These are phyloP conservation scores for Rhizomucor miehei DNA, from an alignment of 371 early-diverging fungal genomes.

Conservation along the genomic window DNA sequence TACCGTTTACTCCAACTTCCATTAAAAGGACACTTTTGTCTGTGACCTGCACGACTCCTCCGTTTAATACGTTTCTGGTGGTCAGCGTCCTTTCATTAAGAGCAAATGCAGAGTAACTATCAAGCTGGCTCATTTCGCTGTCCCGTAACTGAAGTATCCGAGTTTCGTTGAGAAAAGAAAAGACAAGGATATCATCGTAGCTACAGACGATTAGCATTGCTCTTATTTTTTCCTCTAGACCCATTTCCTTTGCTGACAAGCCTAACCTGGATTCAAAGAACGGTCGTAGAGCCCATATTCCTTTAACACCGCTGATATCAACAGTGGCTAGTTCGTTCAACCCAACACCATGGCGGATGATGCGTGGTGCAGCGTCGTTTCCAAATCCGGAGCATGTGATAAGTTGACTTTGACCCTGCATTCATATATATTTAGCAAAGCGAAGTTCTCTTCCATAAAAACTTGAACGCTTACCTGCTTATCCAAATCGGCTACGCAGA, in stretches of 20 bases:
- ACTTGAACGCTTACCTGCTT: slow-evolving; percentile 48
- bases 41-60: slow-evolving; percentile 40
- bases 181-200: slow-evolving; percentile 47
- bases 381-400: slow-evolving; percentile 86
- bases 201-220: slow-evolving; percentile 17
- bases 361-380: slow-evolving; percentile 74
- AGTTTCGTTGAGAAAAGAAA: slow-evolving; percentile 59
- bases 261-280: slow-evolving; percentile 22
- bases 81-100: slow-evolving; percentile 36
- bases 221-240: too few species aligned
- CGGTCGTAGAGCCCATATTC: slow-evolving; percentile 71
- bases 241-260: too few species aligned
- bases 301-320: slow-evolving; percentile 68
- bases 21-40: slow-evolving; percentile 37
- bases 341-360: slow-evolving; percentile 91
- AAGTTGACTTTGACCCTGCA: slow-evolving; percentile 65
- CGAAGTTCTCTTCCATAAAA: background rate
- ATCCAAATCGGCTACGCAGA: slow-evolving; percentile 80
- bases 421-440: too few species aligned
- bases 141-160: slow-evolving; percentile 29
- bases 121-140: slow-evolving; percentile 29
- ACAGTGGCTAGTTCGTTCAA: slow-evolving; percentile 68
- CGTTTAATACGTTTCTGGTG: slow-evolving; percentile 28
- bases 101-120: slow-evolving; percentile 29
- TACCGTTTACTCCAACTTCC: slow-evolving; percentile 20